phyloP scores from a whole-genome alignment of 257 asterid genomes.

The Thymus quinquecostatus region DNA sequence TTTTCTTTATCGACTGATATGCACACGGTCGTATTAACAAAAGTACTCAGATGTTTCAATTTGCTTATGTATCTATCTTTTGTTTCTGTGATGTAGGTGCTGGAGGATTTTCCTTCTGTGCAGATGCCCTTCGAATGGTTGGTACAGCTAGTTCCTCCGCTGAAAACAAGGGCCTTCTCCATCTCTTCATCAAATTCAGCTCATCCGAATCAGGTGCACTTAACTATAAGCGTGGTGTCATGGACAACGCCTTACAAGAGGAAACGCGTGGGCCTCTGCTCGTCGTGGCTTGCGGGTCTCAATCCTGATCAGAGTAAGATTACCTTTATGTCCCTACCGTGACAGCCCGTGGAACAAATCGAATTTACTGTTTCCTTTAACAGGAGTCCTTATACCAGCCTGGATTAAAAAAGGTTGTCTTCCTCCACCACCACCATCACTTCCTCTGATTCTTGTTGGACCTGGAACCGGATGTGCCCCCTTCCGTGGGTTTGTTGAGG shows the following conservation, averaged over 20 bases:
- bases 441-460: constrained; percentile 88
- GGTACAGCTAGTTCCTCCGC: constrained; percentile 87
- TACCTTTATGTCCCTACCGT: neutral
- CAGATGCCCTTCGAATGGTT: constrained; percentile 94
- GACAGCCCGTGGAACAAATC: neutral
- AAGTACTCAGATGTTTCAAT: no score
- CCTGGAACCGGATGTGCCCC: constrained; percentile 99
- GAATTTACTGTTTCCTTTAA: constrained; percentile 17
- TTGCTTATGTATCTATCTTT: constrained; percentile 3
- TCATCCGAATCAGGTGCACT: constrained; percentile 89
- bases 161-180: constrained; percentile 85
- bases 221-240: constrained; percentile 77
- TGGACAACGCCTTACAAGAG: constrained; percentile 96
- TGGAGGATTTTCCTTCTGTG: constrained; percentile 92
- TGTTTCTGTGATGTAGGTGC: constrained; percentile 55
- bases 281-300: constrained; percentile 88
- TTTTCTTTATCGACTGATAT: neutral
- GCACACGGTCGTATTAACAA: neutral
- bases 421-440: constrained; percentile 77
- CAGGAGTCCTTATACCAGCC: constrained; percentile 73
- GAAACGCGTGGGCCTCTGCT: constrained; percentile 85
- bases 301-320: constrained; percentile 72
- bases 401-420: constrained; percentile 87
- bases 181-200: constrained; percentile 77
- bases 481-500: constrained; percentile 86